These are phyloP conservation scores for Podospora comata DNA, from an alignment of 495 filamentous ascomycete species.

Conservation along the genomic window DNA sequence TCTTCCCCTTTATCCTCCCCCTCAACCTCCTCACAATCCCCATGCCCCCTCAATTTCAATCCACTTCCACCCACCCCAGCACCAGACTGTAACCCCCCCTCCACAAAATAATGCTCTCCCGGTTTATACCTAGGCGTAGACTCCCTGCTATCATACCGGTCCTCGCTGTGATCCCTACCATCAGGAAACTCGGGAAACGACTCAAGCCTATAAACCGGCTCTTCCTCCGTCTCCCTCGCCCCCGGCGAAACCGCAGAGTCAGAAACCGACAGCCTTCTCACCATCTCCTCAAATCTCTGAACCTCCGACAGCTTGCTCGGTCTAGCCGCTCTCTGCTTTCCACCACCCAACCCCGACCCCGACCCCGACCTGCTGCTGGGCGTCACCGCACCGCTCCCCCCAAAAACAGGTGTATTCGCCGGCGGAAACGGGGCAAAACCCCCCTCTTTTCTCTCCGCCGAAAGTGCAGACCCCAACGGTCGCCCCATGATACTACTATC, in stretches of 20 bases:
- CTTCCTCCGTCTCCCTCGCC: neutral
- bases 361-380: neutral
- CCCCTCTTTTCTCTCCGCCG: neutral
- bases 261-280: neutral
- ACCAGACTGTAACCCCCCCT: neutral
- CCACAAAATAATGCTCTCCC: slow-evolving; percentile 4
- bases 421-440: slow-evolving; percentile 15
- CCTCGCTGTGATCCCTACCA: neutral
- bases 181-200: slow-evolving; percentile 7
- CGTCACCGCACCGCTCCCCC: neutral
- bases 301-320: slow-evolving; percentile 12
- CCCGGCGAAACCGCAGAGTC: neutral
- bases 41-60: slow-evolving; percentile 8
- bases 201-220: neutral
- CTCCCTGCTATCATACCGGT: neutral
- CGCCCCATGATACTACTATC: neutral
- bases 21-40: neutral
- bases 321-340: neutral
- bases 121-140: neutral
- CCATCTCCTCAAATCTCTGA: neutral
- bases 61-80: neutral
- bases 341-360: neutral
- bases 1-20: neutral
- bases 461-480: too few relatives aligned
- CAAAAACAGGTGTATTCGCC: slow-evolving; percentile 15